Evolutionary conservation across 2,329 filamentous ascomycete species (phyloP).

Genomic region (Dactylella cylindrospora): DNA sequence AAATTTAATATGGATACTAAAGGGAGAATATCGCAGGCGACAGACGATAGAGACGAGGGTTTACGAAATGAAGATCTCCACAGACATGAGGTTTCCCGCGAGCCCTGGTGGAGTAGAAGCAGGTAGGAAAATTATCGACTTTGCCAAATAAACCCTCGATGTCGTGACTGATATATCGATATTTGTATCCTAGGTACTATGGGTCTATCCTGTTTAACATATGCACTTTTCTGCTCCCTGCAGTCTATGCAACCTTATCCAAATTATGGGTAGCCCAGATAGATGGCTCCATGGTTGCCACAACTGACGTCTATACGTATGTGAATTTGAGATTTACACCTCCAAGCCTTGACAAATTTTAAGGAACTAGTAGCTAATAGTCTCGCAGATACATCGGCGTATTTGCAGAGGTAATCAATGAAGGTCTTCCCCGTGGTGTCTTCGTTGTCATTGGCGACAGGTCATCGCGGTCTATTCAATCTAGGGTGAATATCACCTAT

Average conservation of each 20-base stretch:
- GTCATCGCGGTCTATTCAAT: conserved; percentile 56
- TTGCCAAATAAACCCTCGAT: not conserved
- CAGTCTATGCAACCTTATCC: not conserved
- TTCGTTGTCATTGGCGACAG: conserved; percentile 71
- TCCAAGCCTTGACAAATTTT: not conserved
- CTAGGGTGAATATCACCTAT: conserved; percentile 63
- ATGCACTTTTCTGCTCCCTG: not conserved
- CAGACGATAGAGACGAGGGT: conserved; percentile 29
- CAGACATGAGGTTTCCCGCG: not conserved
- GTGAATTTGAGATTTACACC: not conserved
- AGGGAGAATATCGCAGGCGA: conserved; percentile 16
- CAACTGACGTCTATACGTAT: conserved; percentile 57
- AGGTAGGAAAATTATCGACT: not conserved
- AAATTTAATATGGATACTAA: conserved; percentile 25
- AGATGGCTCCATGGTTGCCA: conserved; percentile 63
- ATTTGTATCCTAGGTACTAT: not conserved
- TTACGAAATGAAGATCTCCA: not conserved
- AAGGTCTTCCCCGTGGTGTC: conserved; percentile 68
- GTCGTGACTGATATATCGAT: not conserved
- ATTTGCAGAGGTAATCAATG: conserved; percentile 69
- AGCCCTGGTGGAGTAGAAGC: conserved; percentile 20
- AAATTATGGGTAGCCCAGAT: conserved; percentile 71
- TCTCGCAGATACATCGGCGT: conserved; percentile 65
- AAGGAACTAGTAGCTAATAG: not conserved
- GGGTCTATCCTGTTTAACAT: not conserved